These are phyloP conservation scores for Kurtzmaniella quercitrusa DNA, from an alignment of 1,139 yeast species.

Conservation along the genomic window DNA sequence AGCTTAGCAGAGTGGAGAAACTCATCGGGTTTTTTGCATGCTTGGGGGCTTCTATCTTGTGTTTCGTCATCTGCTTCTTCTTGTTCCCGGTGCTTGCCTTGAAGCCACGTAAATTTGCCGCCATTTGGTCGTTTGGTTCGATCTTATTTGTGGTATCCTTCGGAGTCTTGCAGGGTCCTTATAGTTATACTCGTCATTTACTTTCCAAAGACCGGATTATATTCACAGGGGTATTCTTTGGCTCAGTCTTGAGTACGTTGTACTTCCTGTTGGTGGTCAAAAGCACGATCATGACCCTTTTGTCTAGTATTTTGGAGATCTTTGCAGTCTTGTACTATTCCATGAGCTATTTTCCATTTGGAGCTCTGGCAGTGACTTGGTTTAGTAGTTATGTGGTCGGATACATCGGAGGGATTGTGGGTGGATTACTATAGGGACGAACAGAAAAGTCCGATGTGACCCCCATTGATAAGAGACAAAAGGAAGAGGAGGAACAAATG, in stretches of 20 bases:
- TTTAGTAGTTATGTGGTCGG: conserved; percentile 76
- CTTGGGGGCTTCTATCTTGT: conserved; percentile 67
- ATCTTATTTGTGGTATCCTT: conserved; percentile 81
- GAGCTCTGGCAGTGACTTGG: conserved; percentile 82
- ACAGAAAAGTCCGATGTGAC: too few relatives aligned
- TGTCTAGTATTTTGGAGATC: conserved; percentile 73
- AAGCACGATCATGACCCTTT: conserved; percentile 71
- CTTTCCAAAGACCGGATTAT: conserved; percentile 72
- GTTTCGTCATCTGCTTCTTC: conserved; percentile 78
- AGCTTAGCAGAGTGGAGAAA: conserved; percentile 73
- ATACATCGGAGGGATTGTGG: conserved; percentile 61
- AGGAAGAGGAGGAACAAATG: too few relatives aligned
- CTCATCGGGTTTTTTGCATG: conserved; percentile 75
- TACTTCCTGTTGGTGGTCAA: conserved; percentile 51
- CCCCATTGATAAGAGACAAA: too few relatives aligned
- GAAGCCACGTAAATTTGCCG: conserved; percentile 86
- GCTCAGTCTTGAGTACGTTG: conserved; percentile 65
- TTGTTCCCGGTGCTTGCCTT: conserved; percentile 85
- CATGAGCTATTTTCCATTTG: conserved; percentile 92
- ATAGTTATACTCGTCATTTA: conserved; percentile 69
- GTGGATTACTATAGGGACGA: conserved; percentile 28
- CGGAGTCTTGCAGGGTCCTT: conserved; percentile 90
- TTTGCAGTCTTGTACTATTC: conserved; percentile 86
- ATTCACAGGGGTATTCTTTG: conserved; percentile 76
- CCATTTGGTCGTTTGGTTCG: conserved; percentile 91